phyloP scores from a whole-genome alignment of 352 stramenopile genomes.

The Phytophthora megakarya region DNA sequence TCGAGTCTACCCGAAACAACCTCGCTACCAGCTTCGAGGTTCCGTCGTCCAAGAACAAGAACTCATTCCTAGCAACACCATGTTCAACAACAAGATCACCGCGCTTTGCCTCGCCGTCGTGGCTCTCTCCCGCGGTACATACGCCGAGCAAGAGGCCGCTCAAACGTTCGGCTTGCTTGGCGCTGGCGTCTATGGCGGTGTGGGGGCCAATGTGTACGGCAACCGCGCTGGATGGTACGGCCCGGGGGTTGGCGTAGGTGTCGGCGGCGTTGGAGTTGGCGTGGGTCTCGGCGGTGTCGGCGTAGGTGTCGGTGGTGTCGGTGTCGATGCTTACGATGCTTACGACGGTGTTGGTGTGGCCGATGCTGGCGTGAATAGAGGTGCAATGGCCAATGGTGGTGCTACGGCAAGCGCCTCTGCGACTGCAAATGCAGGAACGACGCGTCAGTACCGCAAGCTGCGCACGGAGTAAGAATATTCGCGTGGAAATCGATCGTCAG shows the following conservation, averaged over 20 bases:
- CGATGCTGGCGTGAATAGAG: neutral
- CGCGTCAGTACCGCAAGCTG: conserved; percentile 8
- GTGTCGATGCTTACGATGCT: neutral
- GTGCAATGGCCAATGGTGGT: conserved; percentile 6
- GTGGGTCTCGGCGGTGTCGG: neutral
- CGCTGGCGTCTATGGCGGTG: neutral
- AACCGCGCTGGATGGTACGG: conserved; percentile 2
- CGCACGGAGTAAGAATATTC: conserved; percentile 11
- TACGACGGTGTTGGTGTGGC: conserved; percentile 5
- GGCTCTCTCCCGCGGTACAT: neutral
- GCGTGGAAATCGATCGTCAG: too few relatives aligned
- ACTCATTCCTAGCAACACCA: neutral
- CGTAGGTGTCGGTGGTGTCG: neutral
- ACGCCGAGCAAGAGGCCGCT: conserved; percentile 18
- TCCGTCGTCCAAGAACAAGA: neutral
- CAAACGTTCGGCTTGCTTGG: conserved; percentile 23
- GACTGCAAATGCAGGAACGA: conserved; percentile 7
- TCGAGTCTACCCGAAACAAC: neutral
- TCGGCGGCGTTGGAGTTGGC: neutral
- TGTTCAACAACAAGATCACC: conserved; percentile 23
- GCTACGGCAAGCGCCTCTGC: conserved; percentile 5
- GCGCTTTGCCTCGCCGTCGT: conserved; percentile 15
- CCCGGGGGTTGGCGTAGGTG: neutral
- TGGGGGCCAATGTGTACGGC: neutral
- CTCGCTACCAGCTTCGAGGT: neutral